These are phyloP conservation scores for Neonectria coccinea DNA, from an alignment of 2,329 filamentous ascomycete genomes.

Conservation along the genomic window DNA sequence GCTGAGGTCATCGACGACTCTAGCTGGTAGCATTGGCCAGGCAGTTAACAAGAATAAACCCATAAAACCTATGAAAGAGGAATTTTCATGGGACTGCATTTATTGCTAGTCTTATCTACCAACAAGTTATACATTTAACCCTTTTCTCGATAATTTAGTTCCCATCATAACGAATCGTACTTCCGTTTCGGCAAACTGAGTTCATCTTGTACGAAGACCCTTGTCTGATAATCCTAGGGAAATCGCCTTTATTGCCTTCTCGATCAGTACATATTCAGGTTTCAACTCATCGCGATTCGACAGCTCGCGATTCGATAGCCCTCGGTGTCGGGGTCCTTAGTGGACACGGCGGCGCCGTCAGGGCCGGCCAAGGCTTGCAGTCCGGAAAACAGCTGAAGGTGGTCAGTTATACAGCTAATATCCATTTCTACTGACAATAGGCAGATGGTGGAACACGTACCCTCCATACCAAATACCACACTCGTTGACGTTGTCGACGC, in stretches of 20 bases:
- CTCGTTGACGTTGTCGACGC: conserved; percentile 40
- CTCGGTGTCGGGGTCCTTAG: neutral
- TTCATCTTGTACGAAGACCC: neutral
- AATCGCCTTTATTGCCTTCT: too few relatives aligned
- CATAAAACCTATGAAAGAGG: too few relatives aligned
- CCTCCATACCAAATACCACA: conserved; percentile 43
- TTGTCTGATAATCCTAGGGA: neutral
- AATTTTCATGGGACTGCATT: too few relatives aligned
- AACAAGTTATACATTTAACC: too few relatives aligned
- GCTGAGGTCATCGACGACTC: too few relatives aligned
- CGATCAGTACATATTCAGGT: too few relatives aligned
- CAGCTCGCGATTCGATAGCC: too few relatives aligned
- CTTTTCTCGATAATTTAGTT: neutral
- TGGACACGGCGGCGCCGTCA: conserved; percentile 35
- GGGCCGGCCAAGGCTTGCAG: conserved; percentile 34
- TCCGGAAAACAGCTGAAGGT: conserved; percentile 40
- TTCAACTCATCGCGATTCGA: neutral
- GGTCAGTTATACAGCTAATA: neutral
- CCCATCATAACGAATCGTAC: neutral
- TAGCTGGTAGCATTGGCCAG: too few relatives aligned
- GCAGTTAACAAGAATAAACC: too few relatives aligned
- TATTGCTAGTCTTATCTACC: too few relatives aligned
- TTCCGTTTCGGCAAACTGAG: neutral
- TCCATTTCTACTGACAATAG: too few relatives aligned
- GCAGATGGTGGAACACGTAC: conserved; percentile 26